These are phyloP conservation scores for Neofusicoccum parvum DNA, from an alignment of 2,329 filamentous ascomycete genomes.

Conservation along the genomic window DNA sequence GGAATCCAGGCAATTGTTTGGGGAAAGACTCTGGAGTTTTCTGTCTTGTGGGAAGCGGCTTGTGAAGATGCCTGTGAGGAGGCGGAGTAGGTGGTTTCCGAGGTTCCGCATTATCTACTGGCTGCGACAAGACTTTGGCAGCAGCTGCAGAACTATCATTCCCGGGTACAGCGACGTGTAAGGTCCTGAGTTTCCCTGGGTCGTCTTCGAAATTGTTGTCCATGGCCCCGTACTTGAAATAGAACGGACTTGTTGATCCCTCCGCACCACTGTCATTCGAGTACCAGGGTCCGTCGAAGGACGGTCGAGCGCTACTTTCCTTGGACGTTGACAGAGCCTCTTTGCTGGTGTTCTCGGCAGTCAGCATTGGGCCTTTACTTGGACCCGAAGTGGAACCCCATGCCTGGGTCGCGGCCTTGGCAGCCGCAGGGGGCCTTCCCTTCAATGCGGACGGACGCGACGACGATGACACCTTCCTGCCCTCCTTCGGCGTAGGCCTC, in stretches of 20 bases:
- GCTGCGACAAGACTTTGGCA: neutral
- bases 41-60: slow-evolving; percentile 10
- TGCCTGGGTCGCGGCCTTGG: slow-evolving; percentile 65
- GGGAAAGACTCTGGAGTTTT: neutral
- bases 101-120: neutral
- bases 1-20: slow-evolving; percentile 26
- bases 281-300: neutral
- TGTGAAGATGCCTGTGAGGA: slow-evolving; percentile 11
- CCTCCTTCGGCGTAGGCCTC: slow-evolving; percentile 46
- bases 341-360: slow-evolving; percentile 21
- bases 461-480: slow-evolving; percentile 49
- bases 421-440: slow-evolving; percentile 56
- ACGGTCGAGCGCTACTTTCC: neutral
- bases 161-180: neutral
- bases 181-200: neutral
- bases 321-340: slow-evolving; percentile 5
- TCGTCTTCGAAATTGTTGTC: neutral
- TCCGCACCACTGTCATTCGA: slow-evolving; percentile 8
- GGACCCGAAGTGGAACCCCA: slow-evolving; percentile 48
- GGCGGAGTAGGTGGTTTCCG: slow-evolving; percentile 21
- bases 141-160: slow-evolving; percentile 1
- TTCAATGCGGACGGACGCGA: slow-evolving; percentile 49
- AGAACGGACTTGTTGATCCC: slow-evolving; percentile 14
- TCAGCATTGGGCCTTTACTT: slow-evolving; percentile 25
- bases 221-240: slow-evolving; percentile 11